phyloP scores from a whole-genome alignment of 2,329 filamentous ascomycete species.

The Colletotrichum godetiae region DNA sequence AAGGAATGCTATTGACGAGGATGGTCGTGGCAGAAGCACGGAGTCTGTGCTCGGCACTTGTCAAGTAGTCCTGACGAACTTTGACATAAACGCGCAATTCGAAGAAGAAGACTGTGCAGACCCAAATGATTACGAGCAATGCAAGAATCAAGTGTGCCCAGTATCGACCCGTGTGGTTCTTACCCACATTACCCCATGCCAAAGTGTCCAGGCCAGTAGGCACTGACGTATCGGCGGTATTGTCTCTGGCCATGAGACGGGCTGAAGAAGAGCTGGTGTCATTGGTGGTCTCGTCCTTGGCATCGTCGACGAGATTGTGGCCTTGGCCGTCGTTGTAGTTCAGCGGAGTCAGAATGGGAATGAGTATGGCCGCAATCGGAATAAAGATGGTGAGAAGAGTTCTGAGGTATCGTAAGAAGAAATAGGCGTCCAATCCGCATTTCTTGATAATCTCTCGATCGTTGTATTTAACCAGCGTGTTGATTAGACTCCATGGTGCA shows the following conservation, averaged over 20 bases:
- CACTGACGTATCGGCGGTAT: slow-evolving; percentile 30
- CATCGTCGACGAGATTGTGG: slow-evolving; percentile 55
- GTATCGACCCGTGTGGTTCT: slow-evolving; percentile 74
- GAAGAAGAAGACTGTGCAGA: slow-evolving; percentile 87
- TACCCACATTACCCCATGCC: slow-evolving; percentile 87
- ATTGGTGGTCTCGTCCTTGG: background rate
- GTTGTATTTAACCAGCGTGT: slow-evolving; percentile 74
- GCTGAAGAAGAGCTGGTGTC: slow-evolving; percentile 39
- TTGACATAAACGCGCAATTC: slow-evolving; percentile 91
- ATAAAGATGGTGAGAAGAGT: slow-evolving; percentile 90
- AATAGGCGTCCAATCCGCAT: slow-evolving; percentile 95
- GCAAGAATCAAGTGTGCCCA: slow-evolving; percentile 89
- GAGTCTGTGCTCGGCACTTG: slow-evolving; percentile 92
- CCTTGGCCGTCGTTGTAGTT: slow-evolving; percentile 81
- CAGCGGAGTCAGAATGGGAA: slow-evolving; percentile 87
- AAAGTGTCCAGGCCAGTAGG: slow-evolving; percentile 80
- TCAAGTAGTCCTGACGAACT: slow-evolving; percentile 92
- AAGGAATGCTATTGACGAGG: slow-evolving; percentile 88
- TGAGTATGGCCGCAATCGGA: slow-evolving; percentile 79
- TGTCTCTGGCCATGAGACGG: slow-evolving; percentile 43
- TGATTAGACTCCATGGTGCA: slow-evolving; percentile 62
- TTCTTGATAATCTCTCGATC: slow-evolving; percentile 91
- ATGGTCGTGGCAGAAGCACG: slow-evolving; percentile 96
- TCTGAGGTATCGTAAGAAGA: slow-evolving; percentile 89
- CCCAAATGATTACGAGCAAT: slow-evolving; percentile 81